phyloP scores from a whole-genome alignment of 2,329 filamentous ascomycete genomes.

The Allantophomopsis cytisporea region DNA sequence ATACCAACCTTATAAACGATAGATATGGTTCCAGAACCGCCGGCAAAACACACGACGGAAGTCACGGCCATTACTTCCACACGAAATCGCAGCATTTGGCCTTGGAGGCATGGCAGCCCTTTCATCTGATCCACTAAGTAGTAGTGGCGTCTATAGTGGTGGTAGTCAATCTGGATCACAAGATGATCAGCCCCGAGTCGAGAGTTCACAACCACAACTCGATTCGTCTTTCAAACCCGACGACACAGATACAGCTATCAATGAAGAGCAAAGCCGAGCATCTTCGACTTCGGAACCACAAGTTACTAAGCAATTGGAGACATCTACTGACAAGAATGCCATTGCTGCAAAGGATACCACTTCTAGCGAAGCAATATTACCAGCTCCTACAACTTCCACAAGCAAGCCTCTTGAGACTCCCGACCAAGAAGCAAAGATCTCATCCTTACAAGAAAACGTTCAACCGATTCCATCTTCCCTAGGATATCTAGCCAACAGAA shows the following conservation, averaged over 20 bases:
- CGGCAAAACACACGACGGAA: slow-evolving; percentile 87
- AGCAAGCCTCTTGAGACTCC: too few relatives aligned
- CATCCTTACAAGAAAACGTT: neutral
- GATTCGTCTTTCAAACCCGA: too few relatives aligned
- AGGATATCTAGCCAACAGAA: slow-evolving; percentile 32
- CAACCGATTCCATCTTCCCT: slow-evolving; percentile 17
- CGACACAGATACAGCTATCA: too few relatives aligned
- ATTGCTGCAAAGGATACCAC: too few relatives aligned
- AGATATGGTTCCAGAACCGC: slow-evolving; percentile 98
- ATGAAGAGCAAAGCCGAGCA: slow-evolving; percentile 1
- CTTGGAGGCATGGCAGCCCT: slow-evolving; percentile 24
- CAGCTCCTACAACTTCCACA: neutral
- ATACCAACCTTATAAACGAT: neutral
- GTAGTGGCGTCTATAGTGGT: slow-evolving; percentile 3
- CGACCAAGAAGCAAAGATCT: too few relatives aligned
- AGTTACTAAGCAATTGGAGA: neutral
- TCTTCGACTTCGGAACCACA: slow-evolving; percentile 1
- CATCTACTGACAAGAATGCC: slow-evolving; percentile 1
- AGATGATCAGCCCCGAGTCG: slow-evolving; percentile 3
- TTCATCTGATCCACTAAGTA: slow-evolving; percentile 15
- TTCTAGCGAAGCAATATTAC: neutral
- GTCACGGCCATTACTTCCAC: slow-evolving; percentile 66
- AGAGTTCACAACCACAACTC: neutral
- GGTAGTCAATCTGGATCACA: slow-evolving; percentile 10
- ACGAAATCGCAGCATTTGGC: slow-evolving; percentile 55